A percentile compares a stretch with the other conserved stretches of the same genome.
Conservation (phyloP, 2,329 filamentous ascomycete species). For the Ophiocordyceps sinensis region DNA sequence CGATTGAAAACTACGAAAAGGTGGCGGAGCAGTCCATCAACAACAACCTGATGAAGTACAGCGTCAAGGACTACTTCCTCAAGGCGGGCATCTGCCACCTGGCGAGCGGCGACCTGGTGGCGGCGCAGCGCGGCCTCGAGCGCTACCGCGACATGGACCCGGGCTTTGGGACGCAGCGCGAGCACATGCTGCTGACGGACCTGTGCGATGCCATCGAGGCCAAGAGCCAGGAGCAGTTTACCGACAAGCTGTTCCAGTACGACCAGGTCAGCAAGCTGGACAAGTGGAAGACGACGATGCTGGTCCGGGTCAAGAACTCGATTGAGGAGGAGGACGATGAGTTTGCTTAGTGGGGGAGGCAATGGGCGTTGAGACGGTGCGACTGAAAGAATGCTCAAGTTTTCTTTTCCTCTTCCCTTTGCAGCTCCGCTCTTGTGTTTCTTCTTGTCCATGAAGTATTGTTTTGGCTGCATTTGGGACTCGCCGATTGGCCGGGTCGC, state of each 20-base stretch:
- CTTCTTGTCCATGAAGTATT: too few species aligned
- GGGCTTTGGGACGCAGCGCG: constrained; percentile 61
- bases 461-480: too few species aligned
- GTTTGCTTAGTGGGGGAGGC: constrained; percentile 26
- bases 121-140: constrained; percentile 64
- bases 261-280: constrained; percentile 89
- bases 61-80: constrained; percentile 88
- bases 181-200: constrained; percentile 69
- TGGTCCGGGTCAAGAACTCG: constrained; percentile 68
- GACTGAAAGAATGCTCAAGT: too few species aligned
- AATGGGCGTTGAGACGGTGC: too few species aligned
- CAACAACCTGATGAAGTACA: constrained; percentile 89
- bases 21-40: constrained; percentile 65
- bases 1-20: constrained; percentile 70
- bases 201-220: constrained; percentile 61
- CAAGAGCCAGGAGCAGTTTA: constrained; percentile 68
- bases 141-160: constrained; percentile 70
- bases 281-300: constrained; percentile 87
- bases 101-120: constrained; percentile 58
- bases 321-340: constrained; percentile 48
- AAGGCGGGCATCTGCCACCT: constrained; percentile 90
- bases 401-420: too few species aligned
- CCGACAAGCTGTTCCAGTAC: constrained; percentile 76
- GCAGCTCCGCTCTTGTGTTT: too few species aligned
- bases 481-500: too few species aligned